phyloP scores from a whole-genome alignment of 768 basidiomycete species.

The Hericium rajendrae region DNA sequence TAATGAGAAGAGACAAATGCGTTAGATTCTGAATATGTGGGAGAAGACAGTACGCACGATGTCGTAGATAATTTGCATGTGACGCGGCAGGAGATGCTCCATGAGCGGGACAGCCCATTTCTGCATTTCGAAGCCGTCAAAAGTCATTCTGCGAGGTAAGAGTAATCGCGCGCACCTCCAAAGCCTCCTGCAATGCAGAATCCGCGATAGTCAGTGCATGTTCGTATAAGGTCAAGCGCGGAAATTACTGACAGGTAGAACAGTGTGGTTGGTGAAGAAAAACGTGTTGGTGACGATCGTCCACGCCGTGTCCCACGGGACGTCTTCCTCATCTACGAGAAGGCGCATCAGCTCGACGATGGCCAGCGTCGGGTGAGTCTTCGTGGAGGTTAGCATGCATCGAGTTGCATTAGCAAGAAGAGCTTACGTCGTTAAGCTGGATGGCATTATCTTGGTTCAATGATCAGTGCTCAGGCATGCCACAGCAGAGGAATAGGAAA shows the following conservation, averaged over 20 bases:
- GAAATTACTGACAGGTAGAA: conserved; percentile 58
- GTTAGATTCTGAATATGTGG: conserved; percentile 21
- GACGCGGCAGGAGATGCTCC: conserved; percentile 78
- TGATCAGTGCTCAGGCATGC: conserved; percentile 1
- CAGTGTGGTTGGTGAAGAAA: conserved; percentile 95
- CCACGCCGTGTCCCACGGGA: conserved; percentile 83
- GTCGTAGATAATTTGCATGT: conserved; percentile 89
- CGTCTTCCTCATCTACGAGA: conserved; percentile 84
- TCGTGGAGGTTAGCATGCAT: background rate
- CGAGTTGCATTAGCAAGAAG: background rate
- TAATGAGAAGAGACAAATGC: background rate
- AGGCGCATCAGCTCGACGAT: conserved; percentile 94
- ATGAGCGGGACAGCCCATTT: conserved; percentile 91
- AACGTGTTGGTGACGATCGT: conserved; percentile 80
- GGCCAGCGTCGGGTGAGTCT: conserved; percentile 94
- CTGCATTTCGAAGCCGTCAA: conserved; percentile 16
- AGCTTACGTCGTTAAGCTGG: conserved; percentile 82
- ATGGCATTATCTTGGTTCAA: conserved; percentile 62
- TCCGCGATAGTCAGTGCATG: background rate
- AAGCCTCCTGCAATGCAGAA: conserved; percentile 45
- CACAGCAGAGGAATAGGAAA: background rate
- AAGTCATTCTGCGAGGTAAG: too few relatives aligned
- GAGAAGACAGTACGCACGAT: conserved; percentile 35
- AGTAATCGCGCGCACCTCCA: conserved; percentile 31
- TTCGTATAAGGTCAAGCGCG: background rate